Evolutionary conservation across 768 basidiomycete species (phyloP), one percentile per base, ranked within the genome.

Genomic region (Nidula microcarpa): DNA sequence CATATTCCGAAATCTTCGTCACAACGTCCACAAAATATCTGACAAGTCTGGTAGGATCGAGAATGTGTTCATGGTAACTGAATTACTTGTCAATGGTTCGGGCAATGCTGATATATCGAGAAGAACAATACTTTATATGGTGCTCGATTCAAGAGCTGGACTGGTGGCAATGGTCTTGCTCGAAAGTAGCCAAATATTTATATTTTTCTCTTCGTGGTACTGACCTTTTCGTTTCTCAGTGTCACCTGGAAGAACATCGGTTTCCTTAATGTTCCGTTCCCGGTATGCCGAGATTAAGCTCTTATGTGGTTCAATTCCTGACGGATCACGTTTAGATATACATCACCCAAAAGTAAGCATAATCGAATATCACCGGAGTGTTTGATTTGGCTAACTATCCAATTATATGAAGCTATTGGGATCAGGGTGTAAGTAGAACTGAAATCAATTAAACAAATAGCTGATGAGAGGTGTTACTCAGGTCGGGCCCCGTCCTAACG

Each of bases 141-240:
- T 6, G 83, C 82, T n/a, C 75, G 83, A 8, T 86, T 85, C 70
- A 85, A 85, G 68, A 85, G 84, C 60, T 85, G 82, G 82, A 78
- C 80, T 0, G 83, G 83, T 0, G 84, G 83, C 33, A 80, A 81
- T 52, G 84, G 84, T 0, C 50, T 79, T 2, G 81, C 81, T 1
- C 65, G 74, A 44, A 85, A 85, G 82, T 83, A 55, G 5, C 74
- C 57, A 9, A 23, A 6, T 33, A 23, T 23, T 23, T 23, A 23
- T 23, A 23, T 23, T 23, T 23, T 23, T 23, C 23, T 23, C 23
- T 23, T 23, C 23, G 23, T 3, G 23, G 23, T 23, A 23, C 23
- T 23, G 23, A 23, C 3, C 3, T 23, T 23, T 23, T 23, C 23
- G 23, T 23, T 23, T 23, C 39, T 3, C 55, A 84, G 84, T 52